A percentile compares a stretch with the other conserved stretches of the same genome.
These are phyloP conservation scores for Asterionellopsis glacialis DNA, from an alignment of 108 stramenopile genomes.

Conservation along the genomic window DNA sequence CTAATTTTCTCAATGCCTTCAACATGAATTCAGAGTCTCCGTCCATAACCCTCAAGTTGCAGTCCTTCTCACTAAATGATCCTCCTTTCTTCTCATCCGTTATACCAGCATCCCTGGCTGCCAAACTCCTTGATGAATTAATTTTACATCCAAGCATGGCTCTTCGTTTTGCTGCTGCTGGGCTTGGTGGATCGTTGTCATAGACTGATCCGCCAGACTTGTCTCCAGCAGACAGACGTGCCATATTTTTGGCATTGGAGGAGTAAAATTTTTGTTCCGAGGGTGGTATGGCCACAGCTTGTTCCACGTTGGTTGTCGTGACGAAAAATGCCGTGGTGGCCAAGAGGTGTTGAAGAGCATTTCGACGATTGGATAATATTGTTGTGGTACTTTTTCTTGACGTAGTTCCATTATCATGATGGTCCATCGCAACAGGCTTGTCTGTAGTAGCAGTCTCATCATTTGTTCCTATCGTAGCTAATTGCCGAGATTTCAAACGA, in stretches of 20 bases:
- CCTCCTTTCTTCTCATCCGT: no score
- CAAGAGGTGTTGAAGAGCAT: no score
- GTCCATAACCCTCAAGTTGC: conserved; percentile 42
- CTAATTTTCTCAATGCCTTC: conserved; percentile 39
- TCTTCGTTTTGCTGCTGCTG: conserved; percentile 31
- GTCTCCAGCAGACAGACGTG: conserved; percentile 43
- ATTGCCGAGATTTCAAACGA: no score
- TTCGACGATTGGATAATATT: no score
- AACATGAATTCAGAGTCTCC: conserved; percentile 58
- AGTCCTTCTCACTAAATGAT: conserved; percentile 26
- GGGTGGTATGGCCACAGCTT: no score
- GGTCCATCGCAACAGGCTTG: no score
- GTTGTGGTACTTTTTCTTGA: no score
- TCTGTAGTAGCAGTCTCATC: no score
- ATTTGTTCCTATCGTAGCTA: no score
- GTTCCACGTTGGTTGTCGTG: no score
- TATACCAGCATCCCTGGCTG: conserved; percentile 27
- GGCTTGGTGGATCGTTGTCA: conserved; percentile 48
- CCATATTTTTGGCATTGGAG: conserved; percentile 49
- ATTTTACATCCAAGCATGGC: conserved; percentile 61
- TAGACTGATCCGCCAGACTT: conserved; percentile 45
- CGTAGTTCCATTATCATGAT: no score
- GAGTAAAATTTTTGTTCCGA: conserved; percentile 24
- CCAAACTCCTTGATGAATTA: conserved; percentile 29
- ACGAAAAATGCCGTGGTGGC: no score